Conservation (phyloP, 495 filamentous ascomycete genomes). For the Sporormia fimetaria region DNA sequence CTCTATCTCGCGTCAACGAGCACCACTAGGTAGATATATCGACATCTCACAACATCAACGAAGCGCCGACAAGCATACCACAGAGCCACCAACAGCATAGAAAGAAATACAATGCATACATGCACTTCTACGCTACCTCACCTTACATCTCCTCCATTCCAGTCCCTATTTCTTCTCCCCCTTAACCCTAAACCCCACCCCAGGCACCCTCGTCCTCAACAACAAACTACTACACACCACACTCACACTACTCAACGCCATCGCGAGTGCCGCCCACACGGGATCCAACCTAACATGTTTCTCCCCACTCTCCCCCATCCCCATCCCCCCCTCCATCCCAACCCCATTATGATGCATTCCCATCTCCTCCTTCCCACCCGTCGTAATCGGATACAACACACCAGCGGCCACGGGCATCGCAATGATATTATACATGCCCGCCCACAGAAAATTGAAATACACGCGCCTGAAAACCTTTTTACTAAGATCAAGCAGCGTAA, state of each 20-base stretch:
- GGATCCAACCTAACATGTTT: conserved; percentile 51
- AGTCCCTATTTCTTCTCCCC: conserved; percentile 5
- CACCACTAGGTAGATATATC: too few species aligned
- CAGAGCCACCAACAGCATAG: too few species aligned
- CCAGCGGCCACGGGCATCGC: conserved; percentile 77
- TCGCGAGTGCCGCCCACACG: conserved; percentile 78
- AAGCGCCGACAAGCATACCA: too few species aligned
- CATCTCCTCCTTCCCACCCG: conserved; percentile 32
- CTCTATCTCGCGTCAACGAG: too few species aligned
- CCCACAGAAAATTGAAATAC: conserved; percentile 83
- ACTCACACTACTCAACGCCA: conserved; percentile 77
- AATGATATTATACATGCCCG: conserved; percentile 67
- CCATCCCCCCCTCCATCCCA: conserved; percentile 18
- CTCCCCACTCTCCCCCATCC: conserved; percentile 5
- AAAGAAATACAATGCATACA: too few species aligned
- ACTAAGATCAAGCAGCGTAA: conserved; percentile 64
- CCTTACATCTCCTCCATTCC: too few species aligned
- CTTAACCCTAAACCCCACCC: conserved; percentile 26
- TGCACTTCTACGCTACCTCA: too few species aligned
- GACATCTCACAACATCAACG: too few species aligned
- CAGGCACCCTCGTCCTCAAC: conserved; percentile 23
- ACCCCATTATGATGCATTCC: conserved; percentile 44
- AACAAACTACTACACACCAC: conserved; percentile 42
- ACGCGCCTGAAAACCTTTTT: conserved; percentile 64
- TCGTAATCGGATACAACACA: conserved; percentile 60